A percentile compares a stretch with the other conserved stretches of the same genome.
phyloP scores from a whole-genome alignment of 2,329 filamentous ascomycete genomes.

The Arthrobotrys pseudoclavata region DNA sequence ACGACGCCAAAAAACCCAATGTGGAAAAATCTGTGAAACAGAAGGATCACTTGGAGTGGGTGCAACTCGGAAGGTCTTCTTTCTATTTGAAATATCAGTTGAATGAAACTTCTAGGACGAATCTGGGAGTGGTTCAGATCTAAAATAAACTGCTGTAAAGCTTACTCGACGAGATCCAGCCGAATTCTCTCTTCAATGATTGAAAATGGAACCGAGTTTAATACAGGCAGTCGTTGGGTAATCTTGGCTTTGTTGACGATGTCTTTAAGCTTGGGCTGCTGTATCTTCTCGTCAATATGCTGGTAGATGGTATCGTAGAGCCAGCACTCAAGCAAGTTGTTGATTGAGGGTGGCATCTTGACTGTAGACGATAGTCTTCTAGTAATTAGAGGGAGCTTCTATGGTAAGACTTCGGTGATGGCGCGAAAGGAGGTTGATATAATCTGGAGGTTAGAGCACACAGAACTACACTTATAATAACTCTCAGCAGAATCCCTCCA shows the following conservation, averaged over 20 bases:
- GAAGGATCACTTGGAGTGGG: neutral
- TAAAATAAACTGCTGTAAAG: neutral
- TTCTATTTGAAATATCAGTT: neutral
- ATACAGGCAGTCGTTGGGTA: neutral
- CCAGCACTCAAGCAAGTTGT: slow-evolving; percentile 29
- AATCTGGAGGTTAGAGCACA: too few species aligned
- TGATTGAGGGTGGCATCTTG: slow-evolving; percentile 1
- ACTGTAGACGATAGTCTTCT: neutral
- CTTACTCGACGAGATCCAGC: neutral
- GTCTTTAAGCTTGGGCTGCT: neutral
- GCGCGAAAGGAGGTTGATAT: neutral
- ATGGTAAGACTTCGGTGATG: neutral
- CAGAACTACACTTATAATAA: too few species aligned
- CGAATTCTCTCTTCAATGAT: neutral
- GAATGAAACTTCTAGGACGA: neutral
- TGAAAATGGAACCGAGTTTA: neutral
- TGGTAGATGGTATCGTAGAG: slow-evolving; percentile 34
- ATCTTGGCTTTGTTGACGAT: neutral
- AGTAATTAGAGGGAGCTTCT: neutral
- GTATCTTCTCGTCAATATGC: neutral
- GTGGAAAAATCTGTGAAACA: neutral
- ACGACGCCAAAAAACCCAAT: neutral
- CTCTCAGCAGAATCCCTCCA: too few species aligned
- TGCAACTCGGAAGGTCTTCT: neutral
- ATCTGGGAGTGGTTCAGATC: neutral